These are phyloP conservation scores for Erythrobasidium hasegawianum DNA, from an alignment of 1,284 basidiomycete genomes.

Conservation along the genomic window DNA sequence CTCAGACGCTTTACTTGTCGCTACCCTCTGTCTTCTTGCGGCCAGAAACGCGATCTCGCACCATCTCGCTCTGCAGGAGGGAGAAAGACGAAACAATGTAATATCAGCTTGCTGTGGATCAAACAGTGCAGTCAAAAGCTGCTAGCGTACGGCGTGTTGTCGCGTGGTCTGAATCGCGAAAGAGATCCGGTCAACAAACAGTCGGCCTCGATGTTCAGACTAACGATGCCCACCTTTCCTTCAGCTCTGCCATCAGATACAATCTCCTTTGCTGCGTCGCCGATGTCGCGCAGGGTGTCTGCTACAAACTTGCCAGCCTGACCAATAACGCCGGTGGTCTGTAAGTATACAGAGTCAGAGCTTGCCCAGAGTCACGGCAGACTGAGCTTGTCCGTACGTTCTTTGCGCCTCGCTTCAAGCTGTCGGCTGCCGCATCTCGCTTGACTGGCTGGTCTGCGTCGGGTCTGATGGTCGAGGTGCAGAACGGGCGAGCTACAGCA, in stretches of 20 bases:
- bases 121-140: neutral
- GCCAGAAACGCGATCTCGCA: conserved; percentile 2
- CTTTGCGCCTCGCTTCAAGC: conserved; percentile 21
- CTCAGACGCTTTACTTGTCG: neutral
- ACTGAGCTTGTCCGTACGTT: conserved; percentile 13
- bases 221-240: conserved; percentile 14
- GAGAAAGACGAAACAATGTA: neutral
- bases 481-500: neutral
- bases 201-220: no score
- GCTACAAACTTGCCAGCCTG: conserved; percentile 17
- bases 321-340: conserved; percentile 21
- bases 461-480: neutral
- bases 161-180: neutral
- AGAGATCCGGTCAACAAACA: no score
- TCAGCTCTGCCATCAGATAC: conserved; percentile 22
- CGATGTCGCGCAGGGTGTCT: conserved; percentile 26
- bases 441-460: neutral
- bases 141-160: neutral
- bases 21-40: neutral
- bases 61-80: neutral
- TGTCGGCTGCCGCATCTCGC: conserved; percentile 20
- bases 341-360: neutral
- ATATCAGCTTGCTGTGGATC: neutral
- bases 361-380: neutral
- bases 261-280: conserved; percentile 32